Conservation (phyloP, 2,329 filamentous ascomycete species). For the Penicillium fuscoglaucum region DNA sequence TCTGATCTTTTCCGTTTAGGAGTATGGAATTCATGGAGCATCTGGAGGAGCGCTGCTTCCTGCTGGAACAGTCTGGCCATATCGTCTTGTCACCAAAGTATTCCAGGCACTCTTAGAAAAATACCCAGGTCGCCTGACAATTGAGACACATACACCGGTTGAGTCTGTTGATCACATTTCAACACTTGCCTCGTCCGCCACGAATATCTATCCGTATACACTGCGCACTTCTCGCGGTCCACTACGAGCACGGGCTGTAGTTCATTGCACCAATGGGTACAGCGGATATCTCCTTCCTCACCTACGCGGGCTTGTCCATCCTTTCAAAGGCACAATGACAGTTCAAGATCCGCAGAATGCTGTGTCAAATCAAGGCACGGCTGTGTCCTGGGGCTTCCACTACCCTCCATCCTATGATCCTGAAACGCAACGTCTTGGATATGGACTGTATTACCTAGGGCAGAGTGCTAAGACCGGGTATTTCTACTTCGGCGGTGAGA, state of each 20-base stretch:
- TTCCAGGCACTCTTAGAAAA: slow-evolving; percentile 24
- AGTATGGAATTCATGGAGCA: slow-evolving; percentile 24
- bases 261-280: slow-evolving; percentile 49
- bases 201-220: slow-evolving; percentile 25
- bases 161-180: slow-evolving; percentile 23
- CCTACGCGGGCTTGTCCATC: slow-evolving; percentile 41
- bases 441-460: slow-evolving; percentile 30
- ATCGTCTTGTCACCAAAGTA: slow-evolving; percentile 36
- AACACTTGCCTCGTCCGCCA: not conserved
- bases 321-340: slow-evolving; percentile 47
- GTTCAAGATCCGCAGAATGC: slow-evolving; percentile 36
- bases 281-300: slow-evolving; percentile 45
- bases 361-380: slow-evolving; percentile 22
- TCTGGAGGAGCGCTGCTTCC: slow-evolving; percentile 29
- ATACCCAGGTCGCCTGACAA: slow-evolving; percentile 28
- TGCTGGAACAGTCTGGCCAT: slow-evolving; percentile 40
- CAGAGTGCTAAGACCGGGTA: slow-evolving; percentile 29
- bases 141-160: slow-evolving; percentile 37
- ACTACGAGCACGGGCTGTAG: slow-evolving; percentile 37
- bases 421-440: slow-evolving; percentile 13
- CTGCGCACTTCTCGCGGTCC: slow-evolving; percentile 41
- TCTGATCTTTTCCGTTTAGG: slow-evolving; percentile 8
- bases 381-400: slow-evolving; percentile 34
- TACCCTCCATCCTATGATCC: slow-evolving; percentile 28
- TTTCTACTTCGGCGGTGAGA: slow-evolving; percentile 33